These are phyloP conservation scores for Mycena sp. DNA, from an alignment of 1,284 basidiomycete genomes.

Conservation along the genomic window DNA sequence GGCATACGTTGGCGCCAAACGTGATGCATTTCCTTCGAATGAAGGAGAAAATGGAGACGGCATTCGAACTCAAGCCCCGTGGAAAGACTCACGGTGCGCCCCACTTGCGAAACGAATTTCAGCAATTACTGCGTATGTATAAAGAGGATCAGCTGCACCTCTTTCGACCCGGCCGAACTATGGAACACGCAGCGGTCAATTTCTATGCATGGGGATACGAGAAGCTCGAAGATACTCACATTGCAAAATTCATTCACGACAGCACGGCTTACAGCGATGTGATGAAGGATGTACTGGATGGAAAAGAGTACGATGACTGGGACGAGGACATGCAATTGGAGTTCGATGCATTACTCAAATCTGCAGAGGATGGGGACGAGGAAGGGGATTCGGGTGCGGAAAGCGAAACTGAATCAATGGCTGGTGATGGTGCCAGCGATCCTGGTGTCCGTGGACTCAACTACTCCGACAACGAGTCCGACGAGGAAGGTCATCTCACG, in stretches of 20 bases:
- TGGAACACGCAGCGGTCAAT: background rate
- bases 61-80: too few species aligned
- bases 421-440: background rate
- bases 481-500: background rate
- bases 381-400: background rate
- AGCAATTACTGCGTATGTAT: background rate
- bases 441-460: background rate
- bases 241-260: background rate
- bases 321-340: background rate
- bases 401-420: background rate
- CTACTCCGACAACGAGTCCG: background rate
- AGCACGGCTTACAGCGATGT: background rate
- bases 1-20: too few species aligned
- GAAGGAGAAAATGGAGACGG: too few species aligned
- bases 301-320: background rate
- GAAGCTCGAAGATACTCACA: background rate
- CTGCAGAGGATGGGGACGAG: background rate
- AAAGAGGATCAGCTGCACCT: background rate
- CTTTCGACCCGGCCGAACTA: background rate
- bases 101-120: background rate
- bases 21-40: too few species aligned
- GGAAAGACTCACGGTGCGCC: background rate
- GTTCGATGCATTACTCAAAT: background rate
- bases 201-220: background rate
- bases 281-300: conserved; percentile 1